These are phyloP conservation scores for Buxus sempervirens DNA, from an alignment of 164 flowering plant species.

Conservation along the genomic window DNA sequence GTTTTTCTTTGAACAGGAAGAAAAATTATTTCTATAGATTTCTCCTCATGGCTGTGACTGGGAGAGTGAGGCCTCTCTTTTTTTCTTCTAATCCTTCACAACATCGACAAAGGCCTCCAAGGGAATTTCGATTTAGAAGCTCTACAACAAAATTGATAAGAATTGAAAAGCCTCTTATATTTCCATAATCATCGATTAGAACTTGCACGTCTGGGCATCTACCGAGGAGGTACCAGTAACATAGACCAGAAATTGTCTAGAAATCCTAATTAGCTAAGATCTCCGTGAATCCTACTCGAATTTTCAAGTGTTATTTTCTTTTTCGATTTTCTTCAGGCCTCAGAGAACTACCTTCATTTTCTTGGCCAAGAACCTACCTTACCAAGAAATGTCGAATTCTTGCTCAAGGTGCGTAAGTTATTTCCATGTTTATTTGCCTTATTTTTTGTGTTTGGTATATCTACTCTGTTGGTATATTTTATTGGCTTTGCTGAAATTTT, in stretches of 20 bases:
- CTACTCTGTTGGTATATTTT: too few relatives aligned
- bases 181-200: slow-evolving; percentile 66
- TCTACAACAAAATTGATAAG: slow-evolving; percentile 29
- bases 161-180: slow-evolving; percentile 1
- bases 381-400: slow-evolving; percentile 60
- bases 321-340: slow-evolving; percentile 38
- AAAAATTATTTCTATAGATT: too few relatives aligned
- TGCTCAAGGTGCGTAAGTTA: slow-evolving; percentile 53
- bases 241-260: neutral
- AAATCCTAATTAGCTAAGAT: neutral
- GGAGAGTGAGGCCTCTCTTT: neutral
- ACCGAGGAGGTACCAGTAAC: slow-evolving; percentile 73
- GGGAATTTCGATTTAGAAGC: slow-evolving; percentile 3
- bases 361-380: slow-evolving; percentile 91
- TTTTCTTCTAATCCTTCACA: neutral
- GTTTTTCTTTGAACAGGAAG: too few relatives aligned
- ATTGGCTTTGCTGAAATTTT: too few relatives aligned
- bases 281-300: neutral
- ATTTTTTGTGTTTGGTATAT: too few relatives aligned
- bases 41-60: too few relatives aligned
- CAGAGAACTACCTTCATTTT: slow-evolving; percentile 64
- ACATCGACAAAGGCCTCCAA: neutral
- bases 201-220: slow-evolving; percentile 91
- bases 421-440: neutral
- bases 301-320: too few relatives aligned